phyloP scores from a whole-genome alignment of 2,329 filamentous ascomycete genomes.

The Coniochaeta prunicola region DNA sequence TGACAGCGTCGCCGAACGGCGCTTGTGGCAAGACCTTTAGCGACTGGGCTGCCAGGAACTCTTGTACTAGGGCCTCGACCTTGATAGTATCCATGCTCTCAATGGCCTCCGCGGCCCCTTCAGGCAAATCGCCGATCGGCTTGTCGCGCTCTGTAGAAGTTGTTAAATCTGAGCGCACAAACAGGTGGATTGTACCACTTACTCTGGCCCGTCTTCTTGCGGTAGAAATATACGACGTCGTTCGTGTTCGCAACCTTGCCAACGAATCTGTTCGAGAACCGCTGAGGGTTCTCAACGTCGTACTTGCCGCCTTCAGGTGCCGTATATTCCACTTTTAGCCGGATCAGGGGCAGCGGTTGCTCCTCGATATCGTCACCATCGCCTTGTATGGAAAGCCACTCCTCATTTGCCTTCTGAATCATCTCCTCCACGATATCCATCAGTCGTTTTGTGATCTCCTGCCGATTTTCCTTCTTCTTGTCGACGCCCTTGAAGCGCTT shows the following conservation, averaged over 20 bases:
- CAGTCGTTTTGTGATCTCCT: constrained; percentile 70
- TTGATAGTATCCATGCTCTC: constrained; percentile 66
- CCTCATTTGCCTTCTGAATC: constrained; percentile 73
- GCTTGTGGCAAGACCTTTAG: constrained; percentile 90
- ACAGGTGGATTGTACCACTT: constrained; percentile 14
- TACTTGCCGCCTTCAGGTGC: constrained; percentile 79
- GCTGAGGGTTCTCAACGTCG: constrained; percentile 89
- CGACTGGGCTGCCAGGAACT: constrained; percentile 80
- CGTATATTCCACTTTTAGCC: constrained; percentile 85
- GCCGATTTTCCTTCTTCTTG: constrained; percentile 74
- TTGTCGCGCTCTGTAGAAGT: constrained; percentile 10
- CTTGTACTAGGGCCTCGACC: constrained; percentile 80
- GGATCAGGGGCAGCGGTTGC: constrained; percentile 72
- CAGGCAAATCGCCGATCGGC: constrained; percentile 48
- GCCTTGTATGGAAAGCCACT: constrained; percentile 76
- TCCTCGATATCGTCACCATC: constrained; percentile 53
- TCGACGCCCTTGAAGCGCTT: constrained; percentile 70
- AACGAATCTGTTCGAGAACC: constrained; percentile 88
- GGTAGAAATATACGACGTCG: constrained; percentile 88
- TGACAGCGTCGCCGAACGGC: constrained; percentile 86
- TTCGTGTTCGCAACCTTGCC: constrained; percentile 90
- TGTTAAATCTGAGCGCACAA: not conserved
- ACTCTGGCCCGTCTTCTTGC: constrained; percentile 66
- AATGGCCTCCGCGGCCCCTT: constrained; percentile 56
- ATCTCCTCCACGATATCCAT: constrained; percentile 75